Percentiles rank a stretch among this genome's conserved stretches.
Conservation (phyloP, 306 rosid genomes). For the Morella rubra region DNA sequence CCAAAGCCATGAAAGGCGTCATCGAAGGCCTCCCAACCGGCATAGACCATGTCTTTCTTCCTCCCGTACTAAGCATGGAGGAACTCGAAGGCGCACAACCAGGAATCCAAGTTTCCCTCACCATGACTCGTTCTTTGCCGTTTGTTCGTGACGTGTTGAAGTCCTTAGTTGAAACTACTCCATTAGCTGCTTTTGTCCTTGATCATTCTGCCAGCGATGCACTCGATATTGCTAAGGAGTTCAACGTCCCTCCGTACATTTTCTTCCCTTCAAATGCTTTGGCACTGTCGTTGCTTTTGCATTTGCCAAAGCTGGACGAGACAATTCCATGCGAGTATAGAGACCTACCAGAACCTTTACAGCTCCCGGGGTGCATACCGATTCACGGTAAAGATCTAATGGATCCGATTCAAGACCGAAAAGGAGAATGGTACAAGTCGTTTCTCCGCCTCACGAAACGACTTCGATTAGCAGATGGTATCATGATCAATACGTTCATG, state of each 20-base stretch:
- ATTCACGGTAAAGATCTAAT: conserved; percentile 33
- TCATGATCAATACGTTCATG: conserved; percentile 33
- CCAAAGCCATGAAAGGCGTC: conserved; percentile 32
- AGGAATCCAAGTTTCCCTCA: conserved; percentile 27
- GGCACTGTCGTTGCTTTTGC: conserved; percentile 27
- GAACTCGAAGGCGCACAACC: neutral
- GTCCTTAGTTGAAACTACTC: conserved; percentile 12
- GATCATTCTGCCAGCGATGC: conserved; percentile 31
- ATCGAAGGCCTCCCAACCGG: conserved; percentile 35
- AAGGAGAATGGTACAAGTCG: conserved; percentile 9
- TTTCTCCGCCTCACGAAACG: conserved; percentile 27
- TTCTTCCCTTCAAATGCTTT: conserved; percentile 28
- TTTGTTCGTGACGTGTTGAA: neutral
- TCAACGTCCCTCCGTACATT: conserved; percentile 30
- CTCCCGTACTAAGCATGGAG: conserved; percentile 20
- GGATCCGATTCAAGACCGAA: conserved; percentile 30
- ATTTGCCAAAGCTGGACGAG: conserved; percentile 25
- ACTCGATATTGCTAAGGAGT: conserved; percentile 24
- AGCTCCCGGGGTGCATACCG: conserved; percentile 28
- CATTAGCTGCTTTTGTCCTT: conserved; percentile 21
- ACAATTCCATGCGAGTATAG: conserved; percentile 29
- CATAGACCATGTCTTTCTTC: conserved; percentile 33
- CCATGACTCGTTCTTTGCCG: conserved; percentile 29
- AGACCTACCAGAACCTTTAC: conserved; percentile 22
- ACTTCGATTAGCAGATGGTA: conserved; percentile 29